Conservation (phyloP, 257 asterid genomes). For the Marsdenia floribunda region DNA sequence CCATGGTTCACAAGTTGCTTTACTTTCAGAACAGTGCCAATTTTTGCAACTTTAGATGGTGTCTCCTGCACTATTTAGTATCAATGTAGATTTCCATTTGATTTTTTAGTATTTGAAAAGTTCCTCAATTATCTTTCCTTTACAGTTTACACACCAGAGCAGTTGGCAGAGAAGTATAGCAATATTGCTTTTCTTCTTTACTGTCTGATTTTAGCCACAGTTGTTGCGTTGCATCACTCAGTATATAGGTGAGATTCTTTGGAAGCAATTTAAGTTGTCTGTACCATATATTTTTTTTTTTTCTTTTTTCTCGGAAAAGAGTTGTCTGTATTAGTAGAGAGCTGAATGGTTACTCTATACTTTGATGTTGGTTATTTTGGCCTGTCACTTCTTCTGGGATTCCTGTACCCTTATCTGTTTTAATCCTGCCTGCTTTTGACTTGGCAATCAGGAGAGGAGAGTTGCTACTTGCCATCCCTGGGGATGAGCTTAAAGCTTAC, state of each 20-base stretch:
- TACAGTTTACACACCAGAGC: conserved; percentile 87
- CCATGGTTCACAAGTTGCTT: background rate
- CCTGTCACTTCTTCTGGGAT: background rate
- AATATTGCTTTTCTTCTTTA: conserved; percentile 72
- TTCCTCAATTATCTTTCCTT: conserved; percentile 8
- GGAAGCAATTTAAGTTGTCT: conserved; percentile 10
- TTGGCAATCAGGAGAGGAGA: conserved; percentile 71
- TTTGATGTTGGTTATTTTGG: conserved; percentile 6
- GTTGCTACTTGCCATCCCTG: conserved; percentile 50
- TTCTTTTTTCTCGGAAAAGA: no score
- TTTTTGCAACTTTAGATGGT: background rate
- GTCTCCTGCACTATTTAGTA: background rate
- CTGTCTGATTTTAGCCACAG: conserved; percentile 63
- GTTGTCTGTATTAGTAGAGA: background rate
- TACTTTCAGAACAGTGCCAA: background rate
- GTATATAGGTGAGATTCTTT: conserved; percentile 45
- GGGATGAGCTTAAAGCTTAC: conserved; percentile 57
- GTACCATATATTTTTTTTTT: no score
- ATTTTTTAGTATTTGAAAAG: background rate
- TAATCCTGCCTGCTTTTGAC: background rate
- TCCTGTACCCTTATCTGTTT: background rate
- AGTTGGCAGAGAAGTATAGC: conserved; percentile 89
- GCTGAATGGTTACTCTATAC: no score
- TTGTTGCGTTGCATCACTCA: conserved; percentile 65
- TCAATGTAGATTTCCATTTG: conserved; percentile 2